A percentile compares a stretch with the other conserved stretches of the same genome.
These are phyloP conservation scores for Globisporangium lucens DNA, from an alignment of 352 stramenopile species.

Conservation along the genomic window DNA sequence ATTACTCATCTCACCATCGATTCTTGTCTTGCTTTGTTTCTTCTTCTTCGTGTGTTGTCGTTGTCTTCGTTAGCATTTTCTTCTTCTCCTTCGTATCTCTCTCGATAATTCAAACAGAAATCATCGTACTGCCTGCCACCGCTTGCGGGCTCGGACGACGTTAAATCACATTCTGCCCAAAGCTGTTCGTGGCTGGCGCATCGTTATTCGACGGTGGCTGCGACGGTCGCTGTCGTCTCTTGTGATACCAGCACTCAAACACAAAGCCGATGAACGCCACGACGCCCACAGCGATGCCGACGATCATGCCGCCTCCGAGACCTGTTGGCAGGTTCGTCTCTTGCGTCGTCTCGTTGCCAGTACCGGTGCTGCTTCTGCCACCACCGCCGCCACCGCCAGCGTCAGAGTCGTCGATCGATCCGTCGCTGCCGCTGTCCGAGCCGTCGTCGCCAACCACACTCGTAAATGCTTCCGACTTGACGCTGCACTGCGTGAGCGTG, in stretches of 20 bases:
- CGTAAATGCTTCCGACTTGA: conserved; percentile 24
- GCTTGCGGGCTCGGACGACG: neutral
- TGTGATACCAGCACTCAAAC: conserved; percentile 73
- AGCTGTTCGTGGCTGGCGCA: conserved; percentile 3
- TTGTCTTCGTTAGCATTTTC: neutral
- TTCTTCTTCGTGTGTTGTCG: neutral
- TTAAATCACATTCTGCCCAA: conserved; percentile 8
- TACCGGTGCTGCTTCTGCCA: neutral
- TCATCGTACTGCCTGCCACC: neutral
- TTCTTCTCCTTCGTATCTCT: neutral
- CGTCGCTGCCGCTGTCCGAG: conserved; percentile 11
- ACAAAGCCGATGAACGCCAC: conserved; percentile 64
- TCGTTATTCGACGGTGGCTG: conserved; percentile 2
- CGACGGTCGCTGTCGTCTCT: conserved; percentile 41
- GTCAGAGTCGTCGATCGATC: conserved; percentile 13
- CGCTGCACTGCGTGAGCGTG: conserved; percentile 50
- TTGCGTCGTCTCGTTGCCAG: conserved; percentile 43
- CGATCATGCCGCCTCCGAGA: conserved; percentile 65
- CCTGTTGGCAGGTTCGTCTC: conserved; percentile 42
- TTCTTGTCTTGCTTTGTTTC: neutral
- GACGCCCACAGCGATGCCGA: conserved; percentile 64
- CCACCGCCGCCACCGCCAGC: neutral
- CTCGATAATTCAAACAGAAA: neutral
- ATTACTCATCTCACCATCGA: neutral
- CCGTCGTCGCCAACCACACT: conserved; percentile 16